These are phyloP conservation scores for Phytophthora nicotianae DNA, from an alignment of 352 stramenopile species.

Conservation along the genomic window DNA sequence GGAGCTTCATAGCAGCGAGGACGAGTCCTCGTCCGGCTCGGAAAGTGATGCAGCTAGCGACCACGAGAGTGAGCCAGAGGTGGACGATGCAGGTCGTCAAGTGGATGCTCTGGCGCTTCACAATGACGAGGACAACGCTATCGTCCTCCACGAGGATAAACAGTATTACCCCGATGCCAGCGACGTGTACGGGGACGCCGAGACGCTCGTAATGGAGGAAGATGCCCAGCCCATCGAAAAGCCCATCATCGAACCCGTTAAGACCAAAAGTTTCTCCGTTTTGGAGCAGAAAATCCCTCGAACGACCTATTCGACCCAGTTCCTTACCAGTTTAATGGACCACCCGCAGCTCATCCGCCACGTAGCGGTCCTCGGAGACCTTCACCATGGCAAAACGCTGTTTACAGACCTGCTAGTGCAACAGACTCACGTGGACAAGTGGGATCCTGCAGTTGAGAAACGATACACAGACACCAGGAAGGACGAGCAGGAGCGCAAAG, in stretches of 20 bases:
- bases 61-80: slow-evolving; percentile 45
- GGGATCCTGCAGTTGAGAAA: slow-evolving; percentile 78
- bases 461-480: slow-evolving; percentile 96
- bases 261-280: slow-evolving; percentile 93
- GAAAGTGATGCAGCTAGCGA: slow-evolving; percentile 52
- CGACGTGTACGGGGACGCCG: slow-evolving; percentile 96
- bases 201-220: slow-evolving; percentile 98
- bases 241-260: slow-evolving; percentile 97
- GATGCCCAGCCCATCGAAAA: slow-evolving; percentile 98
- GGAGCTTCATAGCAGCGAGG: slow-evolving; percentile 90
- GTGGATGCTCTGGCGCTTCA: slow-evolving; percentile 61
- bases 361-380: slow-evolving; percentile 96
- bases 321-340: slow-evolving; percentile 91
- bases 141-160: slow-evolving; percentile 99
- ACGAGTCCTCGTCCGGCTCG: slow-evolving; percentile 64
- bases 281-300: slow-evolving; percentile 82
- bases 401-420: slow-evolving; percentile 93
- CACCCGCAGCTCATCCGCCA: slow-evolving; percentile 92
- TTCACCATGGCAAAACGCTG: slow-evolving; percentile 97
- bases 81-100: slow-evolving; percentile 29
- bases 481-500: slow-evolving; percentile 96
- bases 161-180: slow-evolving; percentile 98
- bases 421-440: slow-evolving; percentile 87
- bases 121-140: slow-evolving; percentile 86
- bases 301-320: slow-evolving; percentile 91